These are phyloP conservation scores for Stachybotrys echinatus DNA, from an alignment of 2,329 filamentous ascomycete genomes.

Conservation along the genomic window DNA sequence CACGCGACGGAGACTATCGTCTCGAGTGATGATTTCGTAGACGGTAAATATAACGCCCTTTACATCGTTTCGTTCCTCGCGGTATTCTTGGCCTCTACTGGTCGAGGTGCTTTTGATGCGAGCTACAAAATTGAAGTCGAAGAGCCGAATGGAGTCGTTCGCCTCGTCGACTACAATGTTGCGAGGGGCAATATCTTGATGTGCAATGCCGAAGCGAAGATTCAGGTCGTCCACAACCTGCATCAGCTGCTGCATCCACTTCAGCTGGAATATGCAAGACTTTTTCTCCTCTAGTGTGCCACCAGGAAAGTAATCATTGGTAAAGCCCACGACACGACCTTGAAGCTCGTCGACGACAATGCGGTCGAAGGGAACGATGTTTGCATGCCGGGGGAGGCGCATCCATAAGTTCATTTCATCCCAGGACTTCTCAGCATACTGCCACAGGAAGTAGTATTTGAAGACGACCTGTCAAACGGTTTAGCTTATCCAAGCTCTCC, in stretches of 20 bases:
- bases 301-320: constrained; percentile 25
- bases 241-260: constrained; percentile 30
- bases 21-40: constrained; percentile 31
- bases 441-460: constrained; percentile 26
- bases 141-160: constrained; percentile 26
- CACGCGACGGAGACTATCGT: constrained; percentile 14
- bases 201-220: constrained; percentile 25
- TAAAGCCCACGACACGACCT: constrained; percentile 30
- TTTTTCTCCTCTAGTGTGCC: constrained; percentile 24
- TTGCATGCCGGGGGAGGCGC: constrained; percentile 27
- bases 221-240: constrained; percentile 26
- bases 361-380: constrained; percentile 28
- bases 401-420: constrained; percentile 28
- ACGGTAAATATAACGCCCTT: constrained; percentile 27
- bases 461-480: constrained; percentile 17
- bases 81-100: constrained; percentile 2
- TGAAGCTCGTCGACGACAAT: constrained; percentile 26
- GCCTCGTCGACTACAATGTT: constrained; percentile 29
- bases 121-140: constrained; percentile 28
- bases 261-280: constrained; percentile 24
- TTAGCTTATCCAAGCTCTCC: neutral
- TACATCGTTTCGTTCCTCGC: constrained; percentile 21
- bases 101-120: constrained; percentile 10
- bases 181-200: constrained; percentile 31
- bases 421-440: constrained; percentile 17